A percentile compares a stretch with the other conserved stretches of the same genome.
Conservation (phyloP, 805 yeast genomes). For the Wickerhamiella musiphila region DNA sequence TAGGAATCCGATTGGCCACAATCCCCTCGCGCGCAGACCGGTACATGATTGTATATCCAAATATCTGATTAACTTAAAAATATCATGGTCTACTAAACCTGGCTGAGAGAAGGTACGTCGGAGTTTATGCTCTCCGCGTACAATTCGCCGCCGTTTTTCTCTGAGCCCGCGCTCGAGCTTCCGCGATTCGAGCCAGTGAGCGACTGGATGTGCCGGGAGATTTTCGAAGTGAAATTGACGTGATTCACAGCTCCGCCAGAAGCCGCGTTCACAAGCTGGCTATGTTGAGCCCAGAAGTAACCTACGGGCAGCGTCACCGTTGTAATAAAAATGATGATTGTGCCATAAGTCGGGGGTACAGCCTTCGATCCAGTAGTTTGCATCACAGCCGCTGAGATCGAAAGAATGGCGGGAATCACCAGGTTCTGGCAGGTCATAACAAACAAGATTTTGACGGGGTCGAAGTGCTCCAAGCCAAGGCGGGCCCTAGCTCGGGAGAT, state of each 20-base stretch:
- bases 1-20: too few species aligned
- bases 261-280: neutral
- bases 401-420: slow-evolving; percentile 56
- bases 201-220: too few species aligned
- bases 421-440: slow-evolving; percentile 74
- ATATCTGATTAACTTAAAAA: too few species aligned
- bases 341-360: slow-evolving; percentile 5
- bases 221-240: too few species aligned
- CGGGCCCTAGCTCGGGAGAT: slow-evolving; percentile 60
- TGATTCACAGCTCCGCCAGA: neutral
- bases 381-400: slow-evolving; percentile 32
- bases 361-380: neutral
- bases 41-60: too few species aligned
- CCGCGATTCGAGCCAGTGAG: too few species aligned
- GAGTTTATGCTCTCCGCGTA: too few species aligned
- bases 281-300: slow-evolving; percentile 15
- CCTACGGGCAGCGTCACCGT: slow-evolving; percentile 14
- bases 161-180: too few species aligned
- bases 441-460: slow-evolving; percentile 59
- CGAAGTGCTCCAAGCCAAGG: slow-evolving; percentile 70
- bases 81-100: too few species aligned
- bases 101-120: too few species aligned
- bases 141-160: too few species aligned
- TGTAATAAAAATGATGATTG: slow-evolving; percentile 9
- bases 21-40: too few species aligned